Evolutionary conservation across 225 moss, liverwort and hornwort species (phyloP).

Genomic region (Polytrichum commune): DNA sequence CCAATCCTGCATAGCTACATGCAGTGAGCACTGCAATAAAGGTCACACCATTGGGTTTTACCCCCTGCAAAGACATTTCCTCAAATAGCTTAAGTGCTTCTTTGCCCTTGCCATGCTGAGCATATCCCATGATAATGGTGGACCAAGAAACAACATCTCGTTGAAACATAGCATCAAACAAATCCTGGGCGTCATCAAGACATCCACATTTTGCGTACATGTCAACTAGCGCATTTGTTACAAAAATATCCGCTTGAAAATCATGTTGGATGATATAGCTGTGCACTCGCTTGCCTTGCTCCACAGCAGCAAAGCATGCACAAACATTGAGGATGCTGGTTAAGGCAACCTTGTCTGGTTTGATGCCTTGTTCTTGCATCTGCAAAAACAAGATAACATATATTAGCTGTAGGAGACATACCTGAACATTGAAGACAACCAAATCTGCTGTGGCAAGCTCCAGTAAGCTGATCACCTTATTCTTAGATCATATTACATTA

Average conservation of each 20-base stretch:
- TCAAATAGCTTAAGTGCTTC: background rate
- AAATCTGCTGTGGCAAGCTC: too few species aligned
- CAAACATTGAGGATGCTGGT: background rate
- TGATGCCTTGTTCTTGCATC: background rate
- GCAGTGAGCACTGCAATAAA: slow-evolving; percentile 45
- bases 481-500: too few species aligned
- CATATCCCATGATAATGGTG: slow-evolving; percentile 1
- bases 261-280: background rate
- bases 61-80: slow-evolving; percentile 5
- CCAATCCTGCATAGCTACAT: slow-evolving; percentile 33
- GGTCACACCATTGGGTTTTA: slow-evolving; percentile 35
- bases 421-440: too few species aligned
- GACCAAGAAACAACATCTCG: slow-evolving; percentile 1
- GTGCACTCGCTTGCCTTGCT: background rate
- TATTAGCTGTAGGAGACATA: too few species aligned
- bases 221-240: background rate
- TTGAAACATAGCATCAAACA: background rate
- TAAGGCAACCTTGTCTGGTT: background rate
- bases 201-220: slow-evolving; percentile 6
- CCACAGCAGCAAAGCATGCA: background rate
- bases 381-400: background rate
- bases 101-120: background rate
- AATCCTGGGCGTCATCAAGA: background rate
- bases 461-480: too few species aligned
- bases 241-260: background rate